phyloP scores from a whole-genome alignment of 768 basidiomycete species.

The Guyanaporus albipodus region DNA sequence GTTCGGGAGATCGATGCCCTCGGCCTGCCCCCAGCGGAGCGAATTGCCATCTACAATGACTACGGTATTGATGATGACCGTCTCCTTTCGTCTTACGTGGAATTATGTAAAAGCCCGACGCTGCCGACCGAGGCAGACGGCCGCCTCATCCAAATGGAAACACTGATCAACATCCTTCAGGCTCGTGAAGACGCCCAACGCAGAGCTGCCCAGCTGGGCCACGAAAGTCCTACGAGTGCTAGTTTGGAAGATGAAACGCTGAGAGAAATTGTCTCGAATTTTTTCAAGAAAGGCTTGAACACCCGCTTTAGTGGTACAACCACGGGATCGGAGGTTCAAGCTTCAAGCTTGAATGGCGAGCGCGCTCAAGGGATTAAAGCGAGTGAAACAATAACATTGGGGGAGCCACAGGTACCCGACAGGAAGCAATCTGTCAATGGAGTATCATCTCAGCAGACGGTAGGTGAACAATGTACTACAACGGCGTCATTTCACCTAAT shows the following conservation, averaged over 20 bases:
- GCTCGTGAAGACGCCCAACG: slow-evolving; percentile 49
- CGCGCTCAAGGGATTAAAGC: not conserved
- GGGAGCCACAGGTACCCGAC: slow-evolving; percentile 11
- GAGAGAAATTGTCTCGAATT: slow-evolving; percentile 30
- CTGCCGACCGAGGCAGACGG: slow-evolving; percentile 53
- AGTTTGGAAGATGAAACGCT: slow-evolving; percentile 29
- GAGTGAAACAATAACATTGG: not conserved
- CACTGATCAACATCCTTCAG: slow-evolving; percentile 47
- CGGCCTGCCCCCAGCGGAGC: slow-evolving; percentile 43
- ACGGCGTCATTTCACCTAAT: not conserved
- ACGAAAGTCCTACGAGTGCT: slow-evolving; percentile 32
- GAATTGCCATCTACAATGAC: slow-evolving; percentile 54
- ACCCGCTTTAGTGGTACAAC: slow-evolving; percentile 8
- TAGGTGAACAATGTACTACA: not conserved
- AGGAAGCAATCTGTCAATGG: not conserved
- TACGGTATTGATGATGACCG: slow-evolving; percentile 47
- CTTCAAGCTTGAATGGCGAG: slow-evolving; percentile 5
- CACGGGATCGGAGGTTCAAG: slow-evolving; percentile 20
- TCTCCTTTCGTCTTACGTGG: slow-evolving; percentile 50
- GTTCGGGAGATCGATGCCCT: slow-evolving; percentile 53
- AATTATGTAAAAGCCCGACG: slow-evolving; percentile 49
- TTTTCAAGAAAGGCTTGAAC: slow-evolving; percentile 28
- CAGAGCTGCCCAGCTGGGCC: slow-evolving; percentile 31
- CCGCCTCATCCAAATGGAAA: slow-evolving; percentile 50
- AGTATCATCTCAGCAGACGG: not conserved